phyloP scores from a whole-genome alignment of 73 alveolate genomes.

The Paramecium sexaurelia region DNA sequence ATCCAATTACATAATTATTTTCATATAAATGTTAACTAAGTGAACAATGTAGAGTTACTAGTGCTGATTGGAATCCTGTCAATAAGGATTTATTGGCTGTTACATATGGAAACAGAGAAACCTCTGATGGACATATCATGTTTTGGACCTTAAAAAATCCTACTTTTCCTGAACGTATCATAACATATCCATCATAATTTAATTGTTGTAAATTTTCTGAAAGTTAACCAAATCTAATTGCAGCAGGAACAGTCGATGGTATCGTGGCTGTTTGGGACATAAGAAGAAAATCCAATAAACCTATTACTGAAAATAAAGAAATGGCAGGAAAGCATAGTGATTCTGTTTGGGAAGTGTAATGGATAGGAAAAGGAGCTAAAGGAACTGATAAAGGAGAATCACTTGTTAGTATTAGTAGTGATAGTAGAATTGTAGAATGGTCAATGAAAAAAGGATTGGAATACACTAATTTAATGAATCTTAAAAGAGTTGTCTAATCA shows the following conservation, averaged over 20 bases:
- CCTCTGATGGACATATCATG: slow-evolving; percentile 86
- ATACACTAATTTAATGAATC: slow-evolving; percentile 92
- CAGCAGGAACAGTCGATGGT: slow-evolving; percentile 96
- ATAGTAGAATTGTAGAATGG: slow-evolving; percentile 98
- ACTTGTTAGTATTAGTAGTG: slow-evolving; percentile 87
- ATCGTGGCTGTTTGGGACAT: slow-evolving; percentile 93
- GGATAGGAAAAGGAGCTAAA: slow-evolving; percentile 95
- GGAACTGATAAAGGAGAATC: slow-evolving; percentile 86
- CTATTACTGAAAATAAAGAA: slow-evolving; percentile 92
- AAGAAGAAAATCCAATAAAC: slow-evolving; percentile 85
- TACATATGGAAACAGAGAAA: slow-evolving; percentile 92
- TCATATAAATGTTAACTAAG: slow-evolving; percentile 86
- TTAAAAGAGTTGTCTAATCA: slow-evolving; percentile 90
- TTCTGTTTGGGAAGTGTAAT: slow-evolving; percentile 96
- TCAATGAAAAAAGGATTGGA: slow-evolving; percentile 96
- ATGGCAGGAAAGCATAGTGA: slow-evolving; percentile 97
- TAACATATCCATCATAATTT: slow-evolving; percentile 84
- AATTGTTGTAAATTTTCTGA: slow-evolving; percentile 92
- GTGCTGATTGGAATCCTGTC: slow-evolving; percentile 94
- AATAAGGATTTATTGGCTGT: slow-evolving; percentile 96
- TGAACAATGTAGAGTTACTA: slow-evolving; percentile 83
- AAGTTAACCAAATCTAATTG: slow-evolving; percentile 94
- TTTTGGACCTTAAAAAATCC: slow-evolving; percentile 98
- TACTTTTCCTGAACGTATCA: slow-evolving; percentile 95
- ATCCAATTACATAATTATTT: slow-evolving; percentile 83